These are phyloP conservation scores for Passiflora organensis DNA, from an alignment of 345 rosid species.

Conservation along the genomic window DNA sequence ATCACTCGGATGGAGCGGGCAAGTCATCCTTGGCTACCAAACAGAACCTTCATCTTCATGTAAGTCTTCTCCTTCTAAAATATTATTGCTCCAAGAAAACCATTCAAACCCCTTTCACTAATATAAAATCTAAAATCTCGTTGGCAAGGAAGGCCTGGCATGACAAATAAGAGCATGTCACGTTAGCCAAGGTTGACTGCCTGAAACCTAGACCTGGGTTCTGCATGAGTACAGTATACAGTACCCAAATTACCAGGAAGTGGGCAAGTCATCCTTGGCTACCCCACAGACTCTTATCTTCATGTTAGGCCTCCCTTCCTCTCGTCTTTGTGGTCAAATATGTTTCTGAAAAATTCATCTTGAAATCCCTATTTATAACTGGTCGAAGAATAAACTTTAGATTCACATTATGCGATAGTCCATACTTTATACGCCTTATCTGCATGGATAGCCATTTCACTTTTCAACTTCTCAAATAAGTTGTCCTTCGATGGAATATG, in stretches of 20 bases:
- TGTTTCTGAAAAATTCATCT: too few species aligned
- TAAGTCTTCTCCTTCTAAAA: background rate
- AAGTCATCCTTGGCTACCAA: constrained; percentile 21
- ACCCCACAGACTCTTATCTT: constrained; percentile 15
- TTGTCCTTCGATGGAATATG: too few species aligned
- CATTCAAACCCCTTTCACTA: too few species aligned
- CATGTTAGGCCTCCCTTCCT: constrained; percentile 15
- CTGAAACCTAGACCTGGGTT: background rate
- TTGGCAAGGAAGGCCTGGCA: constrained; percentile 13
- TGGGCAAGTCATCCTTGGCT: constrained; percentile 22
- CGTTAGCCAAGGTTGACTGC: constrained; percentile 20
- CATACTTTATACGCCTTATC: too few species aligned
- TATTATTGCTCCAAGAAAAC: background rate
- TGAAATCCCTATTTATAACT: too few species aligned
- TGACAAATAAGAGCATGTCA: constrained; percentile 13
- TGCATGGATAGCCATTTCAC: too few species aligned
- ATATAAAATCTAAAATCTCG: constrained; percentile 1
- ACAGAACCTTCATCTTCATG: constrained; percentile 11
- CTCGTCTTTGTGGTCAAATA: background rate
- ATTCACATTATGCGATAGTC: too few species aligned
- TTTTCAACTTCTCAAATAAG: too few species aligned
- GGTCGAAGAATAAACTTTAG: too few species aligned
- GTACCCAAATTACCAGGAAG: background rate
- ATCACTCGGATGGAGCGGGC: constrained; percentile 3
- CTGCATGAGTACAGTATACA: background rate